phyloP scores from a whole-genome alignment of 768 basidiomycete species.

The Guyanaporus albipodus region DNA sequence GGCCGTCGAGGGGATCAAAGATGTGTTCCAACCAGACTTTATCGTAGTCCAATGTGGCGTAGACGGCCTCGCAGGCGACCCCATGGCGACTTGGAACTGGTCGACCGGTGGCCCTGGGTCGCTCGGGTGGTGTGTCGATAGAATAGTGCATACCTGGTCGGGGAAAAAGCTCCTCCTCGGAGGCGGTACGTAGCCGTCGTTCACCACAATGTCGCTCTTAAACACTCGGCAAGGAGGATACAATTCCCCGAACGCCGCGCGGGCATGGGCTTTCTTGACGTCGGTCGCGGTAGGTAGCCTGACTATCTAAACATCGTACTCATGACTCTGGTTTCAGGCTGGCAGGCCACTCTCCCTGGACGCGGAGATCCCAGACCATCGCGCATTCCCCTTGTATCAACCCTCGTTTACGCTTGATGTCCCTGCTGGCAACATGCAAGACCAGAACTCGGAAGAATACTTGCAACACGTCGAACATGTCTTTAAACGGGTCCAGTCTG shows the following conservation, averaged over 20 bases:
- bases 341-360: slow-evolving; percentile 54
- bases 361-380: slow-evolving; percentile 71
- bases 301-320: background rate
- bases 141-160: slow-evolving; percentile 50
- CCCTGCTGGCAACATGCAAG: slow-evolving; percentile 64
- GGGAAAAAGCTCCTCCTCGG: slow-evolving; percentile 70
- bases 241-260: slow-evolving; percentile 74
- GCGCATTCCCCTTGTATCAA: slow-evolving; percentile 64
- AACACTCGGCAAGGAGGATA: slow-evolving; percentile 64
- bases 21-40: slow-evolving; percentile 69
- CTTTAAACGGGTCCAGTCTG: slow-evolving; percentile 34
- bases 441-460: slow-evolving; percentile 65
- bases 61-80: slow-evolving; percentile 85
- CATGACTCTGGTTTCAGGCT: slow-evolving; percentile 37
- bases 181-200: slow-evolving; percentile 47
- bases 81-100: slow-evolving; percentile 73
- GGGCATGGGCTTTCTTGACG: slow-evolving; percentile 84
- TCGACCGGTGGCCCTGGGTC: slow-evolving; percentile 55
- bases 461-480: slow-evolving; percentile 40
- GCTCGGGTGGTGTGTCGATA: slow-evolving; percentile 63
- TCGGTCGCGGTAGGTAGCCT: slow-evolving; percentile 57
- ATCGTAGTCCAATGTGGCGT: slow-evolving; percentile 83
- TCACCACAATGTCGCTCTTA: background rate
- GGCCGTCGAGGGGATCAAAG: slow-evolving; percentile 54
- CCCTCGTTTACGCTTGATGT: slow-evolving; percentile 83